phyloP scores from a whole-genome alignment of 2,329 filamentous ascomycete species.

The Stagonosporopsis rhizophila region DNA sequence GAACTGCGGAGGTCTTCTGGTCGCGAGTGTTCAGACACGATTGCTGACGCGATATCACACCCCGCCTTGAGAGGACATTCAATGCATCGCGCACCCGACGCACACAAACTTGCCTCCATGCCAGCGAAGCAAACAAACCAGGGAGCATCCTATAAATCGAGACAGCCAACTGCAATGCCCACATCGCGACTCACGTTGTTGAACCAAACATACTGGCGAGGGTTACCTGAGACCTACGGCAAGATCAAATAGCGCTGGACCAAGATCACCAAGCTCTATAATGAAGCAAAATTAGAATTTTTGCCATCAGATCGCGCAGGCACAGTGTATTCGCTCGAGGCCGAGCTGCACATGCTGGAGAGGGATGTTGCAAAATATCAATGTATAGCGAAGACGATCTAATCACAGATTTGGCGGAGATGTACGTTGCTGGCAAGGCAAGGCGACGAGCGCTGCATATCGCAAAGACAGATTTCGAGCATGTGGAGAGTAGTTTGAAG shows the following conservation, averaged over 20 bases:
- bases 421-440: slow-evolving; percentile 21
- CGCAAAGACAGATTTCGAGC: slow-evolving; percentile 22
- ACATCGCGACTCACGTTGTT: slow-evolving; percentile 1
- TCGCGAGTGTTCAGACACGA: background rate
- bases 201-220: slow-evolving; percentile 10
- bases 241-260: slow-evolving; percentile 9
- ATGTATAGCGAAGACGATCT: slow-evolving; percentile 4
- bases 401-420: slow-evolving; percentile 21
- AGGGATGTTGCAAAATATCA: slow-evolving; percentile 20
- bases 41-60: background rate
- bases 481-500: slow-evolving; percentile 19
- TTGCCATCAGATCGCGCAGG: slow-evolving; percentile 6
- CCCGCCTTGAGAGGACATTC: background rate
- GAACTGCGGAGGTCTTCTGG: background rate
- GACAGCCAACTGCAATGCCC: background rate
- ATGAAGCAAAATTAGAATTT: background rate
- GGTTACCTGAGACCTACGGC: slow-evolving; percentile 4
- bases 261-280: slow-evolving; percentile 2
- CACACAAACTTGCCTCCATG: background rate
- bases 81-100: background rate
- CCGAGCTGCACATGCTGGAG: slow-evolving; percentile 23
- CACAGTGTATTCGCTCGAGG: slow-evolving; percentile 20
- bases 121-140: background rate
- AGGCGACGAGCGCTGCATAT: slow-evolving; percentile 20
- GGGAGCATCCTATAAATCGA: background rate